A percentile compares a stretch with the other conserved stretches of the same genome.
Evolutionary conservation across 2,329 filamentous ascomycete species (phyloP).

Genomic region (Aspergillus sp.): DNA sequence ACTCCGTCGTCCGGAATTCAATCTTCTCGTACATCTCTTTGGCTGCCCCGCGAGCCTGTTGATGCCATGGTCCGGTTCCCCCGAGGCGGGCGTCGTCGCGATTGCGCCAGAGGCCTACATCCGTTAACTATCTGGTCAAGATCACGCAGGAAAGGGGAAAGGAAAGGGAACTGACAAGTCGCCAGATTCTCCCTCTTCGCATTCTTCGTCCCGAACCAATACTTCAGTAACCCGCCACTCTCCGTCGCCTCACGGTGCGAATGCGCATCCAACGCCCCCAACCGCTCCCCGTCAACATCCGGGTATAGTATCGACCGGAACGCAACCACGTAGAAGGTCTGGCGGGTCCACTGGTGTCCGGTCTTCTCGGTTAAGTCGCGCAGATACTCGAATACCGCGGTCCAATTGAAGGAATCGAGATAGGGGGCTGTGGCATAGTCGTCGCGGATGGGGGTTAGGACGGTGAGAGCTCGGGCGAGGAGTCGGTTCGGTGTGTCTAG

Average conservation of each 20-base stretch:
- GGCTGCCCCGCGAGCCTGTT: conserved; percentile 44
- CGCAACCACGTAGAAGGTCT: conserved; percentile 72
- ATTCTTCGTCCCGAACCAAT: conserved; percentile 80
- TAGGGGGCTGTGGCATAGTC: conserved; percentile 75
- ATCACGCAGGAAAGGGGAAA: not conserved
- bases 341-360: conserved; percentile 50
- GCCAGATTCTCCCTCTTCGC: conserved; percentile 66
- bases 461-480: conserved; percentile 62
- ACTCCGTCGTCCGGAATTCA: conserved; percentile 55
- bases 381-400: conserved; percentile 52
- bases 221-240: conserved; percentile 79
- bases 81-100: conserved; percentile 53
- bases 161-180: conserved; percentile 51
- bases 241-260: conserved; percentile 72
- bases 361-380: conserved; percentile 43
- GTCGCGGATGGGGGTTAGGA: conserved; percentile 52
- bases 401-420: conserved; percentile 69
- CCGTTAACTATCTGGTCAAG: not conserved
- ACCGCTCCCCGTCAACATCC: conserved; percentile 57
- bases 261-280: conserved; percentile 66
- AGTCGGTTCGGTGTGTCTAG: conserved; percentile 59
- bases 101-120: conserved; percentile 57
- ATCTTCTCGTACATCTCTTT: conserved; percentile 51
- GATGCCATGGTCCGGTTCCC: conserved; percentile 50
- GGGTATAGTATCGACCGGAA: conserved; percentile 68